Base-by-base conservation (phyloP, 2,329 filamentous ascomycete genomes). In the Fusarium brachygibbosum region DNA sequence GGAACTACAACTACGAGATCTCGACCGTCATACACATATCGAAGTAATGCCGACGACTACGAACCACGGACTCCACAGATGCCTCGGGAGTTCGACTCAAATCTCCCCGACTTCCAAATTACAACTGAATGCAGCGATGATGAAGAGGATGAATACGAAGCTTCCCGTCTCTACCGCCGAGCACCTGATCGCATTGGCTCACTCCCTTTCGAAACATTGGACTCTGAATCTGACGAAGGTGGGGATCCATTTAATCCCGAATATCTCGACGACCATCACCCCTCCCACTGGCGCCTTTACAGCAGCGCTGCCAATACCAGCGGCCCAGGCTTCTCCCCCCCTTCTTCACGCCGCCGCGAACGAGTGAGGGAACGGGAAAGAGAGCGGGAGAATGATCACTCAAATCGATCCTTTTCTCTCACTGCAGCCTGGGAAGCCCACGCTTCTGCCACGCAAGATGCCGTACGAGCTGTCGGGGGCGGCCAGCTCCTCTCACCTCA, bases 401-500 rank as follows among this genome's bases (percentile, higher is more conserved):
- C 66, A 28, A 61, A 61, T 53, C 46, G 73, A 42, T 75, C 76
- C 11, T 48, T 48, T 28, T 63, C 60, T 12, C 74, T 81, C 14
- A 62, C 74, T 25, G 79, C 79, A 41, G 79, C 79, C 10, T 75
- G 76, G 73, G 84, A 86, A 73, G 84, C 85, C 25, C 82, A 82
- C 29, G 83, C 86, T 70, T 79, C 82, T 31, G 85, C 85, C 16
- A 86, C 85, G 2, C 86, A 88, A 64, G 87, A 88, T 74, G 84
- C 86, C 2, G 82, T 86, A 16, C 81, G 83, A 58, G 86, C 86
- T 3, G 86, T 87, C 2, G 86, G 86, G 6, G 86, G 86, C 6
- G 86, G 86, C 29, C 86, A 87, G 44, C 81, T 93, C 6, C 85
- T 94, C 79, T 84, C 85, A 34, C 93, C 93, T 1, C 89, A 93